These are phyloP conservation scores for Neophaeococcomyces mojaviensis DNA, from an alignment of 2,329 filamentous ascomycete species.

Conservation along the genomic window DNA sequence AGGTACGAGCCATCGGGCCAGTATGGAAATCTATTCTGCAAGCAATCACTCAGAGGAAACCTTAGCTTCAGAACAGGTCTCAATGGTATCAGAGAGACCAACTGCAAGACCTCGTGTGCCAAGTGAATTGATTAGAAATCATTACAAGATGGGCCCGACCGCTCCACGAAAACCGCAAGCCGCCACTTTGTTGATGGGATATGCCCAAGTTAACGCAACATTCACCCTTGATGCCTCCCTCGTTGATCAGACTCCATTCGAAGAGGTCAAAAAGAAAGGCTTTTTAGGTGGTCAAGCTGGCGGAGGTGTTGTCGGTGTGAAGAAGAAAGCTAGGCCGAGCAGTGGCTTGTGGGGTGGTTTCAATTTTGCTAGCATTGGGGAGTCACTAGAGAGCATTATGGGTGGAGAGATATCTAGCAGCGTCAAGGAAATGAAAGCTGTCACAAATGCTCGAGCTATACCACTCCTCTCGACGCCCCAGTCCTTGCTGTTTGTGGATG, in stretches of 20 bases:
- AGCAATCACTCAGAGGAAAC: constrained; percentile 96
- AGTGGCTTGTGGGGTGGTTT: constrained; percentile 74
- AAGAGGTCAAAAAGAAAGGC: constrained; percentile 91
- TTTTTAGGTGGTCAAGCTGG: constrained; percentile 76
- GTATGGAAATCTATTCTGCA: constrained; percentile 87
- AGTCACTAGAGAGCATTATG: constrained; percentile 79
- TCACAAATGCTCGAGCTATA: constrained; percentile 76
- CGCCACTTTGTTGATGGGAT: constrained; percentile 94
- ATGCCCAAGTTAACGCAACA: constrained; percentile 84
- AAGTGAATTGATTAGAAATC: constrained; percentile 18
- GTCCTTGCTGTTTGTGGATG: constrained; percentile 89
- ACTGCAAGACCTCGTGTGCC: constrained; percentile 17
- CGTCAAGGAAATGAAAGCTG: constrained; percentile 89
- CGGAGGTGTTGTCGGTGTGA: constrained; percentile 72
- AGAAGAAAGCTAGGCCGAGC: constrained; percentile 58
- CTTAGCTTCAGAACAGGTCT: constrained; percentile 74
- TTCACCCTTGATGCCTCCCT: constrained; percentile 89
- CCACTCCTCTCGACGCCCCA: constrained; percentile 92
- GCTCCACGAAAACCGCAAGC: constrained; percentile 42
- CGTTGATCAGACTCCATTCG: constrained; percentile 81
- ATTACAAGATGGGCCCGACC: constrained; percentile 38
- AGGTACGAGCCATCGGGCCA: constrained; percentile 71
- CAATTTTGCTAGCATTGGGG: constrained; percentile 81
- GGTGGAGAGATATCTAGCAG: constrained; percentile 81
- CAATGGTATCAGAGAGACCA: constrained; percentile 29